Conservation (phyloP, 163 green algal genomes). For the Scenedesmus sp. region DNA sequence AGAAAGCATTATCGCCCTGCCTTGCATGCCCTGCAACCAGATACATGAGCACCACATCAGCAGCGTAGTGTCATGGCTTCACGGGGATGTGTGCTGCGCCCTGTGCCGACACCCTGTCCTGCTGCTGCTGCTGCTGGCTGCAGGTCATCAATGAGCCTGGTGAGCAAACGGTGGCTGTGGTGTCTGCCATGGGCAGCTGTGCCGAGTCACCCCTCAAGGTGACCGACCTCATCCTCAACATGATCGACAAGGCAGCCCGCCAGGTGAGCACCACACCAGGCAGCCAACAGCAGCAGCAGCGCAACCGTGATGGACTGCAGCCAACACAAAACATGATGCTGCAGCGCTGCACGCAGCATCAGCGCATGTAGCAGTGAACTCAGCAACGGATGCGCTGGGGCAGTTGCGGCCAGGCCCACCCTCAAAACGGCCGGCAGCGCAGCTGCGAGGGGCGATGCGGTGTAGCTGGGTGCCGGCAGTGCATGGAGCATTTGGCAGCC, state of each 20-base stretch:
- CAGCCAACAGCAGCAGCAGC: neutral
- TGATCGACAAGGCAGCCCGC: constrained; percentile 86
- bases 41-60: neutral
- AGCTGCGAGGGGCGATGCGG: no score
- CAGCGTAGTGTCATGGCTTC: neutral
- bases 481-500: no score
- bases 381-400: no score
- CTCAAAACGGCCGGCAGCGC: no score
- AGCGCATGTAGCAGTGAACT: no score
- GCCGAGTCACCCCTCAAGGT: constrained; percentile 91
- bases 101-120: neutral
- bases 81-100: neutral
- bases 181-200: constrained; percentile 91
- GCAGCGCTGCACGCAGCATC: no score
- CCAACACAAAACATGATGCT: no score
- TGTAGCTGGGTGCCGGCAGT: neutral
- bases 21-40: neutral
- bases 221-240: constrained; percentile 96
- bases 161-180: constrained; percentile 67
- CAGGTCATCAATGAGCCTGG: constrained; percentile 56
- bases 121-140: neutral
- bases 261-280: constrained; percentile 66
- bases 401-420: no score
- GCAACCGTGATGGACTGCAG: no score
- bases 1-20: no score